Evolutionary conservation across 2,329 filamentous ascomycete species (phyloP).

Genomic region (Plectosphaerella sp.): DNA sequence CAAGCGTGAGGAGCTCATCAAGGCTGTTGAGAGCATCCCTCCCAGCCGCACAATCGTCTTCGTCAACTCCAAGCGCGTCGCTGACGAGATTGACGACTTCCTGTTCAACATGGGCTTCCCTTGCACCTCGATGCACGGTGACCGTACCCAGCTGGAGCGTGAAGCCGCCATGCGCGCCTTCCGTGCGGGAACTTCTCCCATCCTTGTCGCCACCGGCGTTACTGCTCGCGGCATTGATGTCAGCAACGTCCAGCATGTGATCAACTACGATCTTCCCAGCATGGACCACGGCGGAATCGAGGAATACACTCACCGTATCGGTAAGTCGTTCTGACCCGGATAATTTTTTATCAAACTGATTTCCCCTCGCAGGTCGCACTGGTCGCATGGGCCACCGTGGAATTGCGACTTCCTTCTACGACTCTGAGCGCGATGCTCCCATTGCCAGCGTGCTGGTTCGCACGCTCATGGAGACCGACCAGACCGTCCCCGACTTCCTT

Average conservation of each 20-base stretch:
- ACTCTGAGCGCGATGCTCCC: conserved; percentile 67
- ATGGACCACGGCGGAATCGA: conserved; percentile 77
- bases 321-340: conserved; percentile 36
- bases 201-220: conserved; percentile 83
- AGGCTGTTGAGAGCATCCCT: conserved; percentile 65
- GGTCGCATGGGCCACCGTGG: conserved; percentile 88
- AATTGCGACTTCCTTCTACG: conserved; percentile 81
- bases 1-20: conserved; percentile 69
- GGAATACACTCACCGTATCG: conserved; percentile 93
- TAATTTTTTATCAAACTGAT: conserved; percentile 6
- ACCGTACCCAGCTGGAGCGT: conserved; percentile 84
- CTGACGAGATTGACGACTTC: conserved; percentile 83
- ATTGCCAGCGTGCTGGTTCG: conserved; percentile 73
- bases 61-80: conserved; percentile 73
- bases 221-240: conserved; percentile 87
- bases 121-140: conserved; percentile 81
- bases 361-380: conserved; percentile 63
- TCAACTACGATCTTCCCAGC: conserved; percentile 87
- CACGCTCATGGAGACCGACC: conserved; percentile 73
- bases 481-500: conserved; percentile 80
- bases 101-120: conserved; percentile 77
- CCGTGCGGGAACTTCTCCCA: conserved; percentile 67
- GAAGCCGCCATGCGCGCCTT: conserved; percentile 89
- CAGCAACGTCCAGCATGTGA: conserved; percentile 79
- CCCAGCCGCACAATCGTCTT: conserved; percentile 85